Base-by-base conservation (phyloP, 768 basidiomycete species). In the Lactarius deliciosus region DNA sequence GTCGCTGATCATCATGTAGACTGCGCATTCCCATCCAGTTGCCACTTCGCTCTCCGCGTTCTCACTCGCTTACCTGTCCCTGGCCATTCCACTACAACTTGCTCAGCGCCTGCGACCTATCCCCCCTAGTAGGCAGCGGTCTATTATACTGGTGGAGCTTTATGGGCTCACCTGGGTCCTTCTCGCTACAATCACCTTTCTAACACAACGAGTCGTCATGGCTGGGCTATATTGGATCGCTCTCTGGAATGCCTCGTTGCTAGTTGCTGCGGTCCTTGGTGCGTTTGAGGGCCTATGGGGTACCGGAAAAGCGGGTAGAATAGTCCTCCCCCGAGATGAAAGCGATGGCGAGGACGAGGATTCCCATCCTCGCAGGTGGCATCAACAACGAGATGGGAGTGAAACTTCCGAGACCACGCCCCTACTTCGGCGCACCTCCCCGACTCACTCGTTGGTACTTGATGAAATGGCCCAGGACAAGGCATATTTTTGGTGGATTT, bases 151-250 rank as follows among this genome's bases (percentile, higher is more conserved):
- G 53, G 65, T 85, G 38, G 84, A 87, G 61, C 75, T 81, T 2
- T 89, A 87, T 69, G 71, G 80, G 20, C 76, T 89, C 57, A 85
- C 84, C 5, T 90, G 86, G 85, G 62, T 83, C 2, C 73, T 86
- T 3, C 83, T 89, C 34, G 75, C 88, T 16, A 67, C 80, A 34
- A 78, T 83, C 20, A 86, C 86, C 0, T 65, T 81, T 22, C 74
- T 79, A 8, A 76, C 85, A 43, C 80, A 77, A 22, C 74, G 73
- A 7, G 66, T 77, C 2, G 72, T 79, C 5, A 69, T 89, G 8
- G 85, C 84, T 1, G 82, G 85, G 6, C 75, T 83, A 16, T 90
- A 89, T 71, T 81, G 85, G 69, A 69, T 87, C 36, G 85, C 82
- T 0, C 78, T 79, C 3, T 87, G 86, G 83, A 83, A 89, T 61